Conservation (phyloP, 441 rosid genomes). For the Populus hybrid region DNA sequence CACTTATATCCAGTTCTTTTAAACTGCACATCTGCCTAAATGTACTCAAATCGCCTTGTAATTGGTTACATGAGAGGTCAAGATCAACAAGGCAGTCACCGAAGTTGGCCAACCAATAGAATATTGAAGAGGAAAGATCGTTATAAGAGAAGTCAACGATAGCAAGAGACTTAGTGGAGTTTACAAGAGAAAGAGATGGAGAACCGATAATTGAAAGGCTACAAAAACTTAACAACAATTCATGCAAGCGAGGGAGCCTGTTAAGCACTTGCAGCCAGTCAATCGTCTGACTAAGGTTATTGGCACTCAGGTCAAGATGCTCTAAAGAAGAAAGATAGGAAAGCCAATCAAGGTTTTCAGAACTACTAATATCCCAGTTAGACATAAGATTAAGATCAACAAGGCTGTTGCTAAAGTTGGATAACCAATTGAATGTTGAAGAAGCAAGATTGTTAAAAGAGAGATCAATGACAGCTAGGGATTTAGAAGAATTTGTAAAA, state of each 20-base stretch:
- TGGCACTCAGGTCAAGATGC: neutral
- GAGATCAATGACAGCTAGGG: slow-evolving; percentile 5
- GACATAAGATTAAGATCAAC: neutral
- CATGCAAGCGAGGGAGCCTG: neutral
- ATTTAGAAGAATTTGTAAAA: slow-evolving; percentile 3
- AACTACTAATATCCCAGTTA: no score
- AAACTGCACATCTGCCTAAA: no score
- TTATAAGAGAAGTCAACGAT: no score
- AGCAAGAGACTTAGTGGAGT: no score
- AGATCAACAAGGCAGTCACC: no score
- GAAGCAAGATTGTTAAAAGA: neutral
- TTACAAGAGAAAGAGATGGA: neutral
- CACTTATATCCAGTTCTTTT: no score
- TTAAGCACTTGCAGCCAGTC: slow-evolving; percentile 7
- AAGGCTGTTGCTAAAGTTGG: slow-evolving; percentile 1
- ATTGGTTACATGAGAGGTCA: no score
- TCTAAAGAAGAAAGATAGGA: no score
- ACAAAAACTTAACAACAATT: neutral
- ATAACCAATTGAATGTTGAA: neutral
- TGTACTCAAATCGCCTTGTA: no score
- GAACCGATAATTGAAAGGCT: neutral
- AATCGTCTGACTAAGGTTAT: neutral
- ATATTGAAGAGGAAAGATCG: no score
- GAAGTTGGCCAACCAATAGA: no score
- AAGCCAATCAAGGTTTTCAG: no score